Evolutionary conservation across 768 basidiomycete genomes (phyloP), one percentile per base, ranked within the genome.

Genomic region (Rhizopogon roseolus): DNA sequence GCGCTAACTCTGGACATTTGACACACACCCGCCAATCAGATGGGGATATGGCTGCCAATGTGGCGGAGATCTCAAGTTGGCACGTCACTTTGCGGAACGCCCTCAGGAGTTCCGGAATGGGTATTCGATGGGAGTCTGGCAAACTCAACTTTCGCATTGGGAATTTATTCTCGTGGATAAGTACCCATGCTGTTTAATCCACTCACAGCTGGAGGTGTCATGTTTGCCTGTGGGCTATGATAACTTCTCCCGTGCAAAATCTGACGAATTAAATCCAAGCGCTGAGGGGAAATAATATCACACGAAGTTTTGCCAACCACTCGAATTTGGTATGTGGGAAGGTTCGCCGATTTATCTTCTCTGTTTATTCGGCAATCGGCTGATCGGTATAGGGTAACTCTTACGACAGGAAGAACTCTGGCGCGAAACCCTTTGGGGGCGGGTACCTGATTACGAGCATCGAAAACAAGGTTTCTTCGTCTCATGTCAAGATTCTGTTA

Each of bases 401-500:
- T 56, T 53, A 51, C 49, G 42, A 58, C 44, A 55, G 51, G 58
- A 46, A 56, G 45, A 57, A 62, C 51, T 55, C 58, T 61, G 59
- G 54, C 29, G 11, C 29, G 53, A 50, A 51, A 54, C 58, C 41
- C 58, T 55, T 46, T 41, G 39, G 42, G 42, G 46, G 29, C 64
- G 29, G 50, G 66, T 68, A 53, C 64, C 68, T 70, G 59, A 36
- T 48, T 50, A 57, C 46, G 48, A 46, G 51, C n/a, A n/a, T 56
- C 55, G 50, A 49, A 64, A 59, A 58, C 51, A 68, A 66, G 62
- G 64, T 70, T 70, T 53, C 14, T 25, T 48, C 46, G 58, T 68
- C 60, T 60, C 64, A 68, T 66, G 64, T 57, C 64, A 54, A 17
- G 61, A 57, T 61, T 66, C 55, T 64, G 62, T 66, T 64, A 56